phyloP scores from a whole-genome alignment of 2,329 filamentous ascomycete genomes.

The Lachnellula subtilissima region DNA sequence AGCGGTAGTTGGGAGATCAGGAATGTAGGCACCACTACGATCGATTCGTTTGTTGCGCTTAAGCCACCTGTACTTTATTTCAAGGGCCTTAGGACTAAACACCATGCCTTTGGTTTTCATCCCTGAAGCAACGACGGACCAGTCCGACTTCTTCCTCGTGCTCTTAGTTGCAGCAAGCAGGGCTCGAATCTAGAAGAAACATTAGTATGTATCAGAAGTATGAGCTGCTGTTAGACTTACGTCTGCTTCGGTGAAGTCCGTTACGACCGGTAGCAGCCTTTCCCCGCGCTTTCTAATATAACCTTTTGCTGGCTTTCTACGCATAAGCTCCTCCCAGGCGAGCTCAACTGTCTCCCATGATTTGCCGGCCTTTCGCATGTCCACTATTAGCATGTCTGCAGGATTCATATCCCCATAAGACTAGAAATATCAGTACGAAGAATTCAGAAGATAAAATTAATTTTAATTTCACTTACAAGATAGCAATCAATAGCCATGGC shows the following conservation, averaged over 20 bases:
- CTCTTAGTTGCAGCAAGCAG: background rate
- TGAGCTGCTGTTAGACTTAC: constrained; percentile 3
- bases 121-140: constrained; percentile 5
- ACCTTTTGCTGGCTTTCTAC: constrained; percentile 5
- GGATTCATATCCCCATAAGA: constrained; percentile 10
- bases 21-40: constrained; percentile 3
- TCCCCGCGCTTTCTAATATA: constrained; percentile 7
- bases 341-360: constrained; percentile 7
- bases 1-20: background rate
- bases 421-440: background rate
- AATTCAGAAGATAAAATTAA: too few relatives aligned
- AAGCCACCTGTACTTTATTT: constrained; percentile 9
- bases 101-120: constrained; percentile 1
- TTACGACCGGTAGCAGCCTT: constrained; percentile 5
- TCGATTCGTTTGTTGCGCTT: constrained; percentile 7
- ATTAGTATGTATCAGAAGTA: too few relatives aligned
- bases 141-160: constrained; percentile 6
- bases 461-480: background rate
- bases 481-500: background rate
- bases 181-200: background rate
- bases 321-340: constrained; percentile 5
- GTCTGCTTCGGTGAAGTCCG: constrained; percentile 9
- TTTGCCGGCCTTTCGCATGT: constrained; percentile 3
- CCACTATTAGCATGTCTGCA: constrained; percentile 10
- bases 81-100: constrained; percentile 4